These are phyloP conservation scores for Erythrobasidium yunnanense DNA, from an alignment of 768 basidiomycete genomes.

Conservation along the genomic window DNA sequence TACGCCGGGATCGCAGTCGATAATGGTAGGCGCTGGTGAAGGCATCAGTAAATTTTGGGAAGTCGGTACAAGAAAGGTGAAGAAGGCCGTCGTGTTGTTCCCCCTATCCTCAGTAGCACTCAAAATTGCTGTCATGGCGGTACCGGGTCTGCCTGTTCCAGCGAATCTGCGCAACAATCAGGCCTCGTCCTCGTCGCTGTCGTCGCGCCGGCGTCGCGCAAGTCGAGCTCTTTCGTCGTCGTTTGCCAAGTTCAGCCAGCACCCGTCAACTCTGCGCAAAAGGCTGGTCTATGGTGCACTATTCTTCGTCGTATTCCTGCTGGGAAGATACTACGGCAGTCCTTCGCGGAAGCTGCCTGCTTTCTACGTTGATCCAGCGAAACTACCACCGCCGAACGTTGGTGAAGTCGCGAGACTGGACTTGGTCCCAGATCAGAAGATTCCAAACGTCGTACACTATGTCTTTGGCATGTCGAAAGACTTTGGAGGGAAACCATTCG, in stretches of 20 bases:
- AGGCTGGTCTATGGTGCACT: background rate
- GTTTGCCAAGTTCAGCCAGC: background rate
- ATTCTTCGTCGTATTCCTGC: slow-evolving; percentile 6
- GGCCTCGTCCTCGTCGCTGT: too few relatives aligned
- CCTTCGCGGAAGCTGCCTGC: slow-evolving; percentile 27
- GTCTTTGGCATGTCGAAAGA: slow-evolving; percentile 40
- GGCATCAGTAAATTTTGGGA: background rate
- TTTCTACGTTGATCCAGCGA: too few relatives aligned
- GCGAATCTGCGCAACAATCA: background rate
- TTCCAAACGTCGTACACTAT: slow-evolving; percentile 41
- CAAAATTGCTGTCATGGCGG: slow-evolving; percentile 3
- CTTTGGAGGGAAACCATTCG: slow-evolving; percentile 33
- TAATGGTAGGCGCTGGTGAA: background rate
- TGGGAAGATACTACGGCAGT: background rate
- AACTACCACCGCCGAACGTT: too few relatives aligned
- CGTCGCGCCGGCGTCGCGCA: background rate
- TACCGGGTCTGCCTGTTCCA: slow-evolving; percentile 17
- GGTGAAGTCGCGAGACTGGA: too few relatives aligned
- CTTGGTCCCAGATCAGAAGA: slow-evolving; percentile 53
- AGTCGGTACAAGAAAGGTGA: too few relatives aligned
- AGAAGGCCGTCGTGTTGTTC: too few relatives aligned
- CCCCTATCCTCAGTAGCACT: too few relatives aligned
- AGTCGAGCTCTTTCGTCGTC: background rate
- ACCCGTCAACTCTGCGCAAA: background rate
- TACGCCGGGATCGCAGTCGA: slow-evolving; percentile 58